Conservation (phyloP, 441 rosid species). For the Populus hybrid region DNA sequence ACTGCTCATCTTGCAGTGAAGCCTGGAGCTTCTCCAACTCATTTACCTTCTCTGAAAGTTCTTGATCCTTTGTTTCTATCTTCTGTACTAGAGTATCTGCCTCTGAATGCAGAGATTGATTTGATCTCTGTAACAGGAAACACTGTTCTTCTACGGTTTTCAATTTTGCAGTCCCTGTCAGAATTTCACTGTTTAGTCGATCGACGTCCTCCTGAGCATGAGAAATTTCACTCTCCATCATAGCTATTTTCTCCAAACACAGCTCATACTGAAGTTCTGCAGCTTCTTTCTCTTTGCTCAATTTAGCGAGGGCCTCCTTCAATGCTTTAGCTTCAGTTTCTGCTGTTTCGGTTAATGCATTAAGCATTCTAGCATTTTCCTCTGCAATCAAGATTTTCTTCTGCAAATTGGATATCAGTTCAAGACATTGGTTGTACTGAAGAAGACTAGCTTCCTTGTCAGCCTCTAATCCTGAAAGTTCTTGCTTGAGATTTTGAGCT, state of each 20-base stretch:
- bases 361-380: conserved; percentile 47
- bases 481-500: conserved; percentile 61
- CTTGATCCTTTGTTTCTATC: conserved; percentile 67
- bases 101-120: conserved; percentile 60
- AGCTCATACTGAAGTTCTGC: conserved; percentile 53
- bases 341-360: conserved; percentile 51
- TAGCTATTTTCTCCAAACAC: conserved; percentile 60
- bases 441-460: conserved; percentile 67
- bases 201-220: conserved; percentile 53
- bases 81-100: conserved; percentile 55
- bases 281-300: conserved; percentile 62
- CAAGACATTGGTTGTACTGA: conserved; percentile 71
- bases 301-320: conserved; percentile 57
- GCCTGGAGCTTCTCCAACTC: conserved; percentile 65
- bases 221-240: conserved; percentile 62
- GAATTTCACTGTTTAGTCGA: conserved; percentile 59
- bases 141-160: conserved; percentile 61
- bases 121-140: conserved; percentile 51
- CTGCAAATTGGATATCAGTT: conserved; percentile 63
- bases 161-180: conserved; percentile 51
- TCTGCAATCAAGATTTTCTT: conserved; percentile 51
- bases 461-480: conserved; percentile 46
- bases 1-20: conserved; percentile 54
- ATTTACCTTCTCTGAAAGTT: conserved; percentile 58
- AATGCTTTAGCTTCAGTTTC: conserved; percentile 53